Percentiles rank a stretch among this genome's conserved stretches.
Evolutionary conservation across 805 yeast genomes (phyloP).

Genomic region (Kodamaea restingae): DNA sequence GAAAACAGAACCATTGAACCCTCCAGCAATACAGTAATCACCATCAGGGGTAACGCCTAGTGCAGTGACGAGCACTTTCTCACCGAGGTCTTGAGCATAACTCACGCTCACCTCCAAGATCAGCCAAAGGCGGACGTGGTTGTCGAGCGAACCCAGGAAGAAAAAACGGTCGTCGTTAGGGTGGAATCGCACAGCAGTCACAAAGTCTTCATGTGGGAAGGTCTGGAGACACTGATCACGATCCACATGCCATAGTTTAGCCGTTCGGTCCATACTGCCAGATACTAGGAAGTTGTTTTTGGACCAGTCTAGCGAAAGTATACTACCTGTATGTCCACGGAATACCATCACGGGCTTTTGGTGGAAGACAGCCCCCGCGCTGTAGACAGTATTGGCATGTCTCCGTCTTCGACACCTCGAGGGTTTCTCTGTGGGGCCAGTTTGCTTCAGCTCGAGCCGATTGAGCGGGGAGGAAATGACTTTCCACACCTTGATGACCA

Average conservation of each 20-base stretch:
- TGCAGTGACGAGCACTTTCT: conserved; percentile 70
- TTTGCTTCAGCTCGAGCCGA: conserved; percentile 42
- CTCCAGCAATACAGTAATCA: conserved; percentile 64
- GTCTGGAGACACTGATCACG: conserved; percentile 57
- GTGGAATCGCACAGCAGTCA: conserved; percentile 74
- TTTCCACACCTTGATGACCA: conserved; percentile 68
- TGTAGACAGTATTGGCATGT: conserved; percentile 16
- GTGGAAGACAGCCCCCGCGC: conserved; percentile 76
- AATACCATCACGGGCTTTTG: conserved; percentile 57
- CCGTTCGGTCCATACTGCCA: conserved; percentile 83
- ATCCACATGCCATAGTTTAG: conserved; percentile 79
- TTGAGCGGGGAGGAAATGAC: conserved; percentile 72
- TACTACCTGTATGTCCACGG: conserved; percentile 64
- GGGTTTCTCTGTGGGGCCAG: conserved; percentile 10
- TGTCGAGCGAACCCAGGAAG: conserved; percentile 76
- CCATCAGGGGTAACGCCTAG: conserved; percentile 65
- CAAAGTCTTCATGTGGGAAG: conserved; percentile 75
- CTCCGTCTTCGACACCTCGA: conserved; percentile 14
- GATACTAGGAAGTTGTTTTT: conserved; percentile 75
- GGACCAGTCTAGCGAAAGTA: conserved; percentile 83
- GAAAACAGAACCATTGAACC: conserved; percentile 67
- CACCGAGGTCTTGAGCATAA: conserved; percentile 46
- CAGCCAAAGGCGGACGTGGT: conserved; percentile 75
- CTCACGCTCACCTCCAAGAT: conserved; percentile 68
- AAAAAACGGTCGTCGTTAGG: conserved; percentile 86